These are phyloP conservation scores for Auricularia cornea DNA, from an alignment of 768 basidiomycete genomes.

Conservation along the genomic window DNA sequence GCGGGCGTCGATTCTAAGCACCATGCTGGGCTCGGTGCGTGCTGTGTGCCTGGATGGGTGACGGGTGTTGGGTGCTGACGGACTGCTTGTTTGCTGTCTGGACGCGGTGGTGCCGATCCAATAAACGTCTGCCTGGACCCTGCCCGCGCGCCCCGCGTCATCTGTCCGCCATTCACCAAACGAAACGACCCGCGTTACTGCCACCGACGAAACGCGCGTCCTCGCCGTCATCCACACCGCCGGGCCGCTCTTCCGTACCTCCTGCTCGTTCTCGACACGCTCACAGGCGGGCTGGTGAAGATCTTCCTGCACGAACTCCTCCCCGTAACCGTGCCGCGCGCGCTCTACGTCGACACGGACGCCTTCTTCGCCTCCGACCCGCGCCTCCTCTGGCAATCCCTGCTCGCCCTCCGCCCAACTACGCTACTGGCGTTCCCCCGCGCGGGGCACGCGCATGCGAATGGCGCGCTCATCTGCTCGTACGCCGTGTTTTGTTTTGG, in stretches of 20 bases:
- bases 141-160: too few relatives aligned
- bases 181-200: too few relatives aligned
- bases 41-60: neutral
- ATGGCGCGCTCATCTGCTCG: neutral
- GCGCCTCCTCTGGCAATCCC: slow-evolving; percentile 33
- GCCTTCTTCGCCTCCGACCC: slow-evolving; percentile 43
- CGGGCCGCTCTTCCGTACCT: too few relatives aligned
- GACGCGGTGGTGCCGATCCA: too few relatives aligned
- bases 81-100: neutral
- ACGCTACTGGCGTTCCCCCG: slow-evolving; percentile 36
- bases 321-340: slow-evolving; percentile 32
- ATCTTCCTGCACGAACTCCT: slow-evolving; percentile 45
- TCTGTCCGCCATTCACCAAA: too few relatives aligned
- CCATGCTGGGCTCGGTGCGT: neutral
- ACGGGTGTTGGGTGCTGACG: too few relatives aligned
- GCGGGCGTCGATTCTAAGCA: neutral
- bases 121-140: too few relatives aligned
- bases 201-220: too few relatives aligned
- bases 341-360: slow-evolving; percentile 46
- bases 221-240: too few relatives aligned
- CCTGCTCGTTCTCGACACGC: too few relatives aligned
- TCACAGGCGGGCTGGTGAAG: slow-evolving; percentile 42
- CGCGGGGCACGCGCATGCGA: neutral
- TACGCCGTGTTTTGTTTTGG: neutral
- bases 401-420: slow-evolving; percentile 29